These are phyloP conservation scores for Cystobasidiaceae sp. DNA, from an alignment of 1,284 basidiomycete species.

Conservation along the genomic window DNA sequence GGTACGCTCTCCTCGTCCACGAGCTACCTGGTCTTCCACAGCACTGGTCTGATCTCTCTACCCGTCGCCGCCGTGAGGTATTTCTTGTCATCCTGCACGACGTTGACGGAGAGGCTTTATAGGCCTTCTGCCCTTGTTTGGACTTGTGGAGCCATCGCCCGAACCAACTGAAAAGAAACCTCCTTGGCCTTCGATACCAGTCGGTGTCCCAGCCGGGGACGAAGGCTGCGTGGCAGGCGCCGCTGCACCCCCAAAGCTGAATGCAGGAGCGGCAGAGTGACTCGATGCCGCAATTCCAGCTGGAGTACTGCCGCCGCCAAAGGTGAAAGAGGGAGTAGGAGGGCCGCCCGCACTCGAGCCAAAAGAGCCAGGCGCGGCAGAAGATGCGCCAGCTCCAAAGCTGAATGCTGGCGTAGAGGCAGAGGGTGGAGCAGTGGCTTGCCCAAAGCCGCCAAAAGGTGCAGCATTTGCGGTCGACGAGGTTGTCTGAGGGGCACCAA, in stretches of 20 bases:
- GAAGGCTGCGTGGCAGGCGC: neutral
- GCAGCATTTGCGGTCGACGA: too few species aligned
- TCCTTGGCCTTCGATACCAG: neutral
- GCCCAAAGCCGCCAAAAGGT: too few species aligned
- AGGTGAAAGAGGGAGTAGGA: neutral
- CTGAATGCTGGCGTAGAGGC: conserved; percentile 1
- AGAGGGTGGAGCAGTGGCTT: too few species aligned
- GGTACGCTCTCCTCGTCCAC: too few species aligned
- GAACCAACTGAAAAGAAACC: neutral
- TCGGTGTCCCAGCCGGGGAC: conserved; percentile 1
- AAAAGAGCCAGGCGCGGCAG: too few species aligned
- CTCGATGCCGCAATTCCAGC: neutral
- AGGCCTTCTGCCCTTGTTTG: conserved; percentile 16
- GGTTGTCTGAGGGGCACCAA: too few species aligned
- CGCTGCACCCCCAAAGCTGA: neutral
- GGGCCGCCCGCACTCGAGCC: too few species aligned
- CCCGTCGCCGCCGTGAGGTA: neutral
- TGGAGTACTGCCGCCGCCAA: neutral
- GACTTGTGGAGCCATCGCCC: conserved; percentile 7
- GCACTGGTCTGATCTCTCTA: too few species aligned
- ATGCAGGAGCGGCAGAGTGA: neutral
- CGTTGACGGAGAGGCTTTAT: conserved; percentile 3
- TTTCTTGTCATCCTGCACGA: neutral
- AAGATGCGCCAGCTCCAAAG: neutral
- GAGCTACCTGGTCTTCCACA: too few species aligned